Conservation (phyloP, 2,329 filamentous ascomycete species). For the Pseudogymnoascus sp. region DNA sequence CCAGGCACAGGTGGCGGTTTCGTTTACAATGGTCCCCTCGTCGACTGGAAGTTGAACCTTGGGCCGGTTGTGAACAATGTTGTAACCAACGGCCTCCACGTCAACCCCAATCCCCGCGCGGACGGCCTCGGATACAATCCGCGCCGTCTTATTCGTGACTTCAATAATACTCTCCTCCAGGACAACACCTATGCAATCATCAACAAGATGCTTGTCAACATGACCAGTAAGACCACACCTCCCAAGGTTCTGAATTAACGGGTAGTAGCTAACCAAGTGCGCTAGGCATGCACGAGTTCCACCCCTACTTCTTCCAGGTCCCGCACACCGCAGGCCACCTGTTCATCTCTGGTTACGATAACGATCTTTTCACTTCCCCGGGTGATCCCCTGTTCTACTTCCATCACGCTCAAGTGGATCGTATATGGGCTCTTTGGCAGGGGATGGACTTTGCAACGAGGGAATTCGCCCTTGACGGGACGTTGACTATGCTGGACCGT, state of each 20-base stretch:
- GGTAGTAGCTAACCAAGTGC: constrained; percentile 36
- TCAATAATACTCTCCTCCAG: constrained; percentile 27
- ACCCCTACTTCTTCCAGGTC: not conserved
- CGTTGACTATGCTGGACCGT: constrained; percentile 36
- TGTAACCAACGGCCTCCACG: not conserved
- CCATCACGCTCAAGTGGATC: constrained; percentile 20
- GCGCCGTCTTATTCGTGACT: constrained; percentile 33
- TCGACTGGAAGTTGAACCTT: not conserved
- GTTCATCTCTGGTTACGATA: not conserved
- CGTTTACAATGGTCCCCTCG: not conserved
- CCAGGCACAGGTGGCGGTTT: not conserved
- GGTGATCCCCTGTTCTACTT: constrained; percentile 20
- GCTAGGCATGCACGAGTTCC: constrained; percentile 34
- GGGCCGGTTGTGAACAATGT: not conserved
- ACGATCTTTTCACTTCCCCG: constrained; percentile 1
- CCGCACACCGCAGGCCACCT: not conserved
- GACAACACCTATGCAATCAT: constrained; percentile 31
- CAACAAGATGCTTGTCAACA: constrained; percentile 32
- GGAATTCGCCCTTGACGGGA: constrained; percentile 29
- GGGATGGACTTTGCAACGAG: constrained; percentile 35
- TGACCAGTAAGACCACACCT: not conserved
- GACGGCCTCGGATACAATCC: constrained; percentile 30
- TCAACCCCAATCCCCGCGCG: constrained; percentile 12
- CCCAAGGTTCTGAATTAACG: constrained; percentile 14
- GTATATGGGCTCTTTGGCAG: constrained; percentile 34